A percentile compares a stretch with the other conserved stretches of the same genome.
Conservation (phyloP, 768 basidiomycete genomes). For the Asterophora parasitica region DNA sequence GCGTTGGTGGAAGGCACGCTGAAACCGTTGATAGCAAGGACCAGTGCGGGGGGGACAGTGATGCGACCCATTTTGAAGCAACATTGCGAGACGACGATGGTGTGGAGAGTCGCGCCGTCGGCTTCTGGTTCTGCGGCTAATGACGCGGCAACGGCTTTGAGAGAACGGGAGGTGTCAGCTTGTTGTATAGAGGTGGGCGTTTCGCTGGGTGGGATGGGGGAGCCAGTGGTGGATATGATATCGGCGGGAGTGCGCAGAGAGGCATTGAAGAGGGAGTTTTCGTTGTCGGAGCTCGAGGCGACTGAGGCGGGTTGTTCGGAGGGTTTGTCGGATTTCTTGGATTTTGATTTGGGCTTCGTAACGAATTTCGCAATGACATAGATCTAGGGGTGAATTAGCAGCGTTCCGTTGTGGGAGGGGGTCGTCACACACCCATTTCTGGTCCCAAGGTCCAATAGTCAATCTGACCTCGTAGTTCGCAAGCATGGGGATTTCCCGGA, state of each 20-base stretch:
- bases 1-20: slow-evolving; percentile 24
- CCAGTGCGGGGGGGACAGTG: slow-evolving; percentile 65
- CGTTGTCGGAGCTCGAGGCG: neutral
- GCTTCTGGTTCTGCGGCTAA: slow-evolving; percentile 34
- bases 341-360: slow-evolving; percentile 33
- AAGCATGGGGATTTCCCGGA: slow-evolving; percentile 67
- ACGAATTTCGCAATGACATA: slow-evolving; percentile 64
- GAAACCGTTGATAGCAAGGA: slow-evolving; percentile 58
- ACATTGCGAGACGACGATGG: slow-evolving; percentile 55
- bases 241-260: slow-evolving; percentile 34
- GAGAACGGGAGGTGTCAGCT: slow-evolving; percentile 9
- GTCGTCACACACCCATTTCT: slow-evolving; percentile 56
- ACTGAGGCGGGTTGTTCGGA: slow-evolving; percentile 10
- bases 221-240: slow-evolving; percentile 21
- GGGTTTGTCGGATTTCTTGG: slow-evolving; percentile 25
- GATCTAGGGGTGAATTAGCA: slow-evolving; percentile 32
- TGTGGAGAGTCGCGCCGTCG: slow-evolving; percentile 58
- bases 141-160: slow-evolving; percentile 29
- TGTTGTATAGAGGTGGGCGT: slow-evolving; percentile 13
- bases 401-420: neutral
- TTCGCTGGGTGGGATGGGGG: slow-evolving; percentile 16
- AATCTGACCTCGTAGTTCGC: slow-evolving; percentile 57
- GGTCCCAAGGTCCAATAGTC: slow-evolving; percentile 60
- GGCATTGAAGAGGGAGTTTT: slow-evolving; percentile 16
- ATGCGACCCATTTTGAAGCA: slow-evolving; percentile 72